These are phyloP conservation scores for Pluteus cervinus DNA, from an alignment of 768 basidiomycete species.

Conservation along the genomic window DNA sequence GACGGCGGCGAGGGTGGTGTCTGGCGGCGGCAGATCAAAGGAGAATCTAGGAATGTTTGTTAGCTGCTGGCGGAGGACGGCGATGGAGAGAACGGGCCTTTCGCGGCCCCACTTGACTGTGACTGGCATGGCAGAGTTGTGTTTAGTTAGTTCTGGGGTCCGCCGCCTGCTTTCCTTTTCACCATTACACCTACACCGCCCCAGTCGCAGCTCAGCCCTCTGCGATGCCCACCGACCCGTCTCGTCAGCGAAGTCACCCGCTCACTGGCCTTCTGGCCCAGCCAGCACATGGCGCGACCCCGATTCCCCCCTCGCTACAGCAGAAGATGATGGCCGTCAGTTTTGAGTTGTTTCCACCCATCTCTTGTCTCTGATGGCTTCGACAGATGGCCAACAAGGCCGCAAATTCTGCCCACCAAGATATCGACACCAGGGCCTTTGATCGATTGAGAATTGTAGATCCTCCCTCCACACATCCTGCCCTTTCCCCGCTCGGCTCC, in stretches of 20 bases:
- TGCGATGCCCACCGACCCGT: conserved; percentile 12
- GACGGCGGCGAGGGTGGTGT: conserved; percentile 53
- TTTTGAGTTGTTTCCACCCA: conserved; percentile 17
- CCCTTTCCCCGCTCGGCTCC: conserved; percentile 17
- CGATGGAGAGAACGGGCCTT: conserved; percentile 14
- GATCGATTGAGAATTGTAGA: conserved; percentile 19
- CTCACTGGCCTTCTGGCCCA: conserved; percentile 40
- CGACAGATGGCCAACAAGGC: conserved; percentile 11
- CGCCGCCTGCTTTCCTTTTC: conserved; percentile 2
- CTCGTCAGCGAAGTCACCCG: conserved; percentile 14
- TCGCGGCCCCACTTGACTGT: conserved; percentile 42
- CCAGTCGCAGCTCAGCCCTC: conserved; percentile 12
- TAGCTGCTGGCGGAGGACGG: conserved; percentile 2
- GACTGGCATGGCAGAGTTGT: conserved; percentile 28
- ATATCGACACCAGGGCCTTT: neutral
- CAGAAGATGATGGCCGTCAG: conserved; percentile 89
- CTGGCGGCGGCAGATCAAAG: conserved; percentile 49
- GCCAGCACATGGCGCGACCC: conserved; percentile 36
- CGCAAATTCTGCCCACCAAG: conserved; percentile 3
- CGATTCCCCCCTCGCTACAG: conserved; percentile 85
- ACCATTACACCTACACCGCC: conserved; percentile 8
- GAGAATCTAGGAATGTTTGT: conserved; percentile 20
- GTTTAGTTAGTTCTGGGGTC: neutral
- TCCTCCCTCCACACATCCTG: conserved; percentile 12
- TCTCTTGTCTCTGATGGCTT: neutral